Evolutionary conservation across 2,329 filamentous ascomycete species (phyloP), one percentile per base, ranked within the genome.

Genomic region (Pseudogymnoascus verrucosus): DNA sequence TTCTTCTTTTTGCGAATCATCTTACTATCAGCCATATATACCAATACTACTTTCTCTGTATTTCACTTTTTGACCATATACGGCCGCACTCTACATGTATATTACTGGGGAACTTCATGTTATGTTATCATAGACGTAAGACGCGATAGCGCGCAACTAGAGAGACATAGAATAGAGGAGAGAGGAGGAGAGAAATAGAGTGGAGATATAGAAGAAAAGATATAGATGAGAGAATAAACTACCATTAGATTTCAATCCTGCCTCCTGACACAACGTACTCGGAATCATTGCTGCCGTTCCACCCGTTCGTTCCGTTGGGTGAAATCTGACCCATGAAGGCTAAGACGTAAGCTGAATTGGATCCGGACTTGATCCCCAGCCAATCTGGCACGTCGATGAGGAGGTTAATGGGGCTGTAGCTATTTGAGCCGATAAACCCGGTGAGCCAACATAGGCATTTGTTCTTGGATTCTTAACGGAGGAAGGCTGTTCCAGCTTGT

Each of bases 21-120:
- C 47, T 34, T 57, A 19, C 47, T 34, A 57, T 57, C 47, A 57
- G 28, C 51, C 51, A 57, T 57, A 57, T 57, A 57, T 57, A 57
- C 51, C 51, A 57, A 57, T 21, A 34, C 16, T 57, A 57, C 51
- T 57, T 42, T 57, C 28, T 57, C 51, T 57, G 51, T 57, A 57
- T 21, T 21, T 57, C 34, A 34, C 28, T 21, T 57, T 54, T 57
- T 36, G 51, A 57, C 16, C 51, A 34, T 36, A 57, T 57, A 34
- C n/a, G 51, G n/a, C n/a, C 51, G 14, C 51, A 34, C 28, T 10
- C 28, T 16, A 57, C 51, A 4, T 57, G 28, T 34, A 57, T 16
- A 57, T 54, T 57, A 34, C 10, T 16, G 16, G 28, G 4, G n/a
- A 21, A 1, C 10, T 57, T 34, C 1, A 57, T 57, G 28, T 57